phyloP scores from a whole-genome alignment of 345 rosid genomes.

The Firmiana major region DNA sequence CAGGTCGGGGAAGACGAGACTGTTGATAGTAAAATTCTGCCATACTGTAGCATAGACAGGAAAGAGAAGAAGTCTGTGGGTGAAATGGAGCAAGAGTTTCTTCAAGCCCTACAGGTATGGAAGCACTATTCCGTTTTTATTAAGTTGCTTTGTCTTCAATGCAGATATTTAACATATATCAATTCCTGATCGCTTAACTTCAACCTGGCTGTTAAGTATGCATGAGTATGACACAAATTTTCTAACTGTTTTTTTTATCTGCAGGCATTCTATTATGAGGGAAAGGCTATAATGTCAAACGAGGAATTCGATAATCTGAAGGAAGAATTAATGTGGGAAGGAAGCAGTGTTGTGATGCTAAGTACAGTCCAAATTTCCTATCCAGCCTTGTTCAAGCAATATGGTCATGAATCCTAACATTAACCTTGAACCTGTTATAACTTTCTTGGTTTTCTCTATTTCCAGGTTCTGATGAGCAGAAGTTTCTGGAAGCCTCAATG shows the following conservation, averaged over 20 bases:
- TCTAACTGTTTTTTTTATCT: not conserved
- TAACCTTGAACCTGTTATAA: not conserved
- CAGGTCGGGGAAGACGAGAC: slow-evolving; percentile 52
- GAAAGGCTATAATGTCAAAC: slow-evolving; percentile 90
- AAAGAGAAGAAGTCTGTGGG: slow-evolving; percentile 73
- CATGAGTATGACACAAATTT: not conserved
- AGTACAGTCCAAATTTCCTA: slow-evolving; percentile 39
- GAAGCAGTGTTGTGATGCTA: slow-evolving; percentile 99
- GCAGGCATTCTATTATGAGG: slow-evolving; percentile 91
- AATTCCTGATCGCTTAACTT: not conserved
- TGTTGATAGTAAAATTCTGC: slow-evolving; percentile 75
- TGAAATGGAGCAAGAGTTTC: slow-evolving; percentile 93
- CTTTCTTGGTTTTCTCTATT: slow-evolving; percentile 7
- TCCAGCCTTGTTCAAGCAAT: not conserved
- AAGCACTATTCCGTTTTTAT: not conserved
- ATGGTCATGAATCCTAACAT: not conserved
- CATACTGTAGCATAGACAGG: slow-evolving; percentile 81
- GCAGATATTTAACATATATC: not conserved
- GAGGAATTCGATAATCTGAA: slow-evolving; percentile 97
- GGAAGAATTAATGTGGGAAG: slow-evolving; percentile 99
- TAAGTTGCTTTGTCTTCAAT: not conserved
- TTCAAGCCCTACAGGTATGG: slow-evolving; percentile 86
- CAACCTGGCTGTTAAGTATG: slow-evolving; percentile 3
- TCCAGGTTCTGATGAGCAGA: slow-evolving; percentile 85
- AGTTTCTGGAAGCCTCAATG: slow-evolving; percentile 91